Base-by-base conservation (phyloP, 768 basidiomycete genomes). In the Termitomyces sp. region DNA sequence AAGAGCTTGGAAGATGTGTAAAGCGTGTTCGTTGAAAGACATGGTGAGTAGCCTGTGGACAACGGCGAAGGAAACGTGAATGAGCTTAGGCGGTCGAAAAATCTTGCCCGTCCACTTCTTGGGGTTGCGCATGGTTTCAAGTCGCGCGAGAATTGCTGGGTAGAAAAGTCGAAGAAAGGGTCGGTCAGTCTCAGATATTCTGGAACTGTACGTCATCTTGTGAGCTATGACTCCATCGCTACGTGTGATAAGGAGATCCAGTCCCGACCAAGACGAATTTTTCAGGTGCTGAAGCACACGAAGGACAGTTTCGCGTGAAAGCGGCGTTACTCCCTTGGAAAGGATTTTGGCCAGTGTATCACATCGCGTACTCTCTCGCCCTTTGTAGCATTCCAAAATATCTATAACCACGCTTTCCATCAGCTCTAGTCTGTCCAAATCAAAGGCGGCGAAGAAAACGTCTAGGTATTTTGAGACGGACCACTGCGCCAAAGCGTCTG, bases 1-100 rank as follows among this genome's bases (percentile, higher is more conserved):
- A 37, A 89, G 77, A 16, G 69, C 59, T 44, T 79, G 77, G 61
- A 88, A 81, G 18, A 88, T 58, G 3, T 75, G 65, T 36, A 85
- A 68, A 4, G 82, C 79, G 34, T 69, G 62, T 13, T 66, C 61
- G 54, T 76, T 61, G 42, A 73, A 68, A 4, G 71, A 69, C 47
- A 72, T 56, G 16, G 62, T 55, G 1, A 82, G 67, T 45, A 85
- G 72, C 54, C 73, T 74, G 50, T 77, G 70, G n/a, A 80, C 61
- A 45, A 82, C 66, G 34, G 62, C 61, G 62, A 82, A 86, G 8
- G 81, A 66, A 12, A 71, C 63, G 51, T 70, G 73, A 27, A 79
- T 70, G 27, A 75, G 56, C 13, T 59, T 52, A 2, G 80, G 73
- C 3, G 81, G 79, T 46, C 59, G 63, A 62, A 77, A 76, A n/a